These are phyloP conservation scores for Dipteronia dyeriana DNA, from an alignment of 345 rosid species.

Conservation along the genomic window DNA sequence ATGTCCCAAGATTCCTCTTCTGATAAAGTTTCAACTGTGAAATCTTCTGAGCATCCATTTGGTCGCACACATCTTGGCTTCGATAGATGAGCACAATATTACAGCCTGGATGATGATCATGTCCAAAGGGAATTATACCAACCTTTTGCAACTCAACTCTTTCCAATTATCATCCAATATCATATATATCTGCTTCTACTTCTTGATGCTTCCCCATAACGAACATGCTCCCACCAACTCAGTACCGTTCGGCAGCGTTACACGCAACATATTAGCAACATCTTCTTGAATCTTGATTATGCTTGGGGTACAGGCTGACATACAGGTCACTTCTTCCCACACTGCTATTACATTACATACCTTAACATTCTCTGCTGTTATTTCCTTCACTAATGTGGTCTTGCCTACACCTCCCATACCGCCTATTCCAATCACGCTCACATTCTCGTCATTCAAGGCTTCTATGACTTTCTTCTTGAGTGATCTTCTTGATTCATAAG, in stretches of 20 bases:
- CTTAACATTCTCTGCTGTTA: neutral
- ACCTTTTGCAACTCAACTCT: neutral
- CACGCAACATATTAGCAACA: conserved; percentile 7
- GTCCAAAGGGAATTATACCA: neutral
- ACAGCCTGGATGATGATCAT: neutral
- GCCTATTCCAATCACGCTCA: conserved; percentile 12
- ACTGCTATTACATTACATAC: conserved; percentile 9
- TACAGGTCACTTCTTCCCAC: conserved; percentile 2
- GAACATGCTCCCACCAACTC: neutral
- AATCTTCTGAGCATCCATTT: neutral
- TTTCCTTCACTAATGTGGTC: conserved; percentile 24
- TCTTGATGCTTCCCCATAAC: neutral
- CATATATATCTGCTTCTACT: conserved; percentile 21
- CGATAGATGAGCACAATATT: neutral
- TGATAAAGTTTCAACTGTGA: neutral
- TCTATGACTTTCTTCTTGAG: too few relatives aligned
- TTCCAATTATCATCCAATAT: conserved; percentile 18
- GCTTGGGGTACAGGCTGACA: conserved; percentile 7
- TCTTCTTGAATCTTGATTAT: conserved; percentile 10
- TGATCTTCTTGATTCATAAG: too few relatives aligned
- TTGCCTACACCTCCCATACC: conserved; percentile 12
- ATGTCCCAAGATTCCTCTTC: conserved; percentile 12
- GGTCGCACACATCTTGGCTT: neutral
- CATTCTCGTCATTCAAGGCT: neutral
- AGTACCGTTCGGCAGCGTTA: neutral